Evolutionary conservation across 495 filamentous ascomycete genomes (phyloP).

Genomic region (Staphylotrichum tortipilum): DNA sequence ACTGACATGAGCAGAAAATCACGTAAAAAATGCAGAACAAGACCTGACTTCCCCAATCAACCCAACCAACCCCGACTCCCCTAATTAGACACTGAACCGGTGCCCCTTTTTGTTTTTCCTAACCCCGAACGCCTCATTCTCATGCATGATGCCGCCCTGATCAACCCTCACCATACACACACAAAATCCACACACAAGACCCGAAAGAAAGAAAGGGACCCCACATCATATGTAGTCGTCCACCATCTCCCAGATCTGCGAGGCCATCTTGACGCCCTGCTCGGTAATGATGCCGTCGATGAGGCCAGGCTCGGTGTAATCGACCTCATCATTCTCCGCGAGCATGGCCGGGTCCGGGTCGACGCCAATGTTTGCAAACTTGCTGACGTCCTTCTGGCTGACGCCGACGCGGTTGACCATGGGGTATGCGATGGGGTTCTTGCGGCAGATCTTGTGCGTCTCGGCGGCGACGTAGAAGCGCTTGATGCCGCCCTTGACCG

Average conservation of each 20-base stretch:
- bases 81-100: no score
- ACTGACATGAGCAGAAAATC: no score
- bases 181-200: no score
- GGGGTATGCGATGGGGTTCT: conserved; percentile 19
- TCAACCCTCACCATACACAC: no score
- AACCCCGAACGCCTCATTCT: no score
- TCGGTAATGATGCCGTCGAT: conserved; percentile 30
- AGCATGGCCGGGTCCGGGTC: conserved; percentile 23
- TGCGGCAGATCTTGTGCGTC: conserved; percentile 63
- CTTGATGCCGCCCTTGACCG: conserved; percentile 48
- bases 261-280: conserved; percentile 35
- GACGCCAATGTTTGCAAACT: conserved; percentile 52
- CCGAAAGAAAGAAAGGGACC: no score
- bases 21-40: no score
- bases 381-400: conserved; percentile 57
- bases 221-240: conserved; percentile 21
- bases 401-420: conserved; percentile 33
- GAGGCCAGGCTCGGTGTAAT: conserved; percentile 59
- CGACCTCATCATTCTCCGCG: conserved; percentile 47
- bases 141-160: no score
- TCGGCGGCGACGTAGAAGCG: conserved; percentile 89
- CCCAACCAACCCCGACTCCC: no score
- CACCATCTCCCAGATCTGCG: conserved; percentile 29
- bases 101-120: no score
- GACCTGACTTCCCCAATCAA: no score